Evolutionary conservation across 345 rosid species (phyloP).

Genomic region (Trapa incisa): DNA sequence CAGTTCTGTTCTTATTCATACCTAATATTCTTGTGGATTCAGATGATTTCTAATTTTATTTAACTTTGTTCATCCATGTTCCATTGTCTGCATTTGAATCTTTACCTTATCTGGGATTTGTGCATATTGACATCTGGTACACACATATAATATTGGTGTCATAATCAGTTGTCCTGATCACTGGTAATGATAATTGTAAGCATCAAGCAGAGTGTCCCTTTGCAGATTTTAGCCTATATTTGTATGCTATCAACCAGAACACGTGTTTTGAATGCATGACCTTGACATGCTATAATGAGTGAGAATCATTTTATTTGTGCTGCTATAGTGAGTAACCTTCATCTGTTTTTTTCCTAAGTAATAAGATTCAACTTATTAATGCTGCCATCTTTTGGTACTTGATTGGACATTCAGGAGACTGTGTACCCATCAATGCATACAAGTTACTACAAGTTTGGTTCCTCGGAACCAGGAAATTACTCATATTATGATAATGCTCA

Average conservation of each 20-base stretch:
- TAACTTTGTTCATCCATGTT: background rate
- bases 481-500: constrained; percentile 36
- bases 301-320: background rate
- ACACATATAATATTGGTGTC: background rate
- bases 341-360: no score
- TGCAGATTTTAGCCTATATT: background rate
- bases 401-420: constrained; percentile 33
- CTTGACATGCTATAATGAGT: background rate
- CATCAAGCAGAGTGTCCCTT: background rate
- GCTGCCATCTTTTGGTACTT: background rate
- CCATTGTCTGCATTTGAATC: background rate
- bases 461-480: constrained; percentile 37
- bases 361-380: background rate
- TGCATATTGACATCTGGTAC: background rate
- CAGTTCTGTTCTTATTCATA: background rate
- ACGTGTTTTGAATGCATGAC: background rate
- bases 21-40: background rate
- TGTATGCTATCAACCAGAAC: background rate
- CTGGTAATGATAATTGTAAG: background rate
- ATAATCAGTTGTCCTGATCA: background rate
- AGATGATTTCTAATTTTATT: background rate
- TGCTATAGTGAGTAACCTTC: no score
- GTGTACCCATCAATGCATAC: constrained; percentile 33
- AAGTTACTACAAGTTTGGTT: constrained; percentile 44
- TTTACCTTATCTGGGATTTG: background rate